These are phyloP conservation scores for Clarireedia homoeocarpa DNA, from an alignment of 2,329 filamentous ascomycete species.

Conservation along the genomic window DNA sequence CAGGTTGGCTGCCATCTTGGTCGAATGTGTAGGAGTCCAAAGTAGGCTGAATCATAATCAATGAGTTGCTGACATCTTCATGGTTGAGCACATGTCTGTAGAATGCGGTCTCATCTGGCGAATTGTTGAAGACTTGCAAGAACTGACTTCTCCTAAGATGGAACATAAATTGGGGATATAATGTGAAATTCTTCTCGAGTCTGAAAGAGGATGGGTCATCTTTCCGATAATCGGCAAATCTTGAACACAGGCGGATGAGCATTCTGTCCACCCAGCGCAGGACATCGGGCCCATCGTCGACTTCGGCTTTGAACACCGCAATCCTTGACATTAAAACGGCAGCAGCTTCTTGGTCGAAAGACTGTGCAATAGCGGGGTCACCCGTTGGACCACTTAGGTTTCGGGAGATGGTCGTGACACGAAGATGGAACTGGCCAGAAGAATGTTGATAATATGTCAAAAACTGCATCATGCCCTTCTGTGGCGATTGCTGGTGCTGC, in stretches of 20 bases:
- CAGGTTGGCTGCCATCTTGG: constrained; percentile 83
- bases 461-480: constrained; percentile 96
- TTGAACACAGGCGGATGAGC: constrained; percentile 91
- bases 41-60: constrained; percentile 98
- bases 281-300: constrained; percentile 97
- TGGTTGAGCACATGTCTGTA: constrained; percentile 95
- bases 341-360: constrained; percentile 95
- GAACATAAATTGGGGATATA: constrained; percentile 99
- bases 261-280: constrained; percentile 97
- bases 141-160: constrained; percentile 95
- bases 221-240: constrained; percentile 96
- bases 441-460: constrained; percentile 98
- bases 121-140: constrained; percentile 98
- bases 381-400: constrained; percentile 89
- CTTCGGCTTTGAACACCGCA: constrained; percentile 96
- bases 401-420: constrained; percentile 87
- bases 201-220: constrained; percentile 97
- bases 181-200: constrained; percentile 95
- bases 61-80: constrained; percentile 91
- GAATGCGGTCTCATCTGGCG: constrained; percentile 97
- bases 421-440: constrained; percentile 89
- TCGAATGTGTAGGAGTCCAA: constrained; percentile 96
- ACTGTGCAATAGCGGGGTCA: constrained; percentile 90
- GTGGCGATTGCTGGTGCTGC: constrained; percentile 76
- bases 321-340: constrained; percentile 99